Percentiles rank a stretch among this genome's conserved stretches.
Conservation (phyloP, 23 red algal species). For the Gracilaria caudata region DNA sequence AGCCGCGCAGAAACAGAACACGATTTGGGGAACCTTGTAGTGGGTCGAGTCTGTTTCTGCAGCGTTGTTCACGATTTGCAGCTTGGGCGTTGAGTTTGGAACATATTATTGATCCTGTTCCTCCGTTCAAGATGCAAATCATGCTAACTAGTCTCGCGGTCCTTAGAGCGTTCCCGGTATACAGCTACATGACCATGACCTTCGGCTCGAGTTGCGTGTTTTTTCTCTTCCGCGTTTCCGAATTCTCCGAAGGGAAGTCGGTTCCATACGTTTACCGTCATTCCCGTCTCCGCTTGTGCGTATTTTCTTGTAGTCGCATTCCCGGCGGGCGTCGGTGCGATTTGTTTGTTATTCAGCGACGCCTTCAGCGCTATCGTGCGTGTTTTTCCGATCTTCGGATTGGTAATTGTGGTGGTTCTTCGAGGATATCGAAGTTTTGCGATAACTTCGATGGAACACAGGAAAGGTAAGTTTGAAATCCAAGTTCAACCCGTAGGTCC, state of each 20-base stretch:
- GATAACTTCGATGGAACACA: slow-evolving; percentile 12
- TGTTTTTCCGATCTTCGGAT: slow-evolving; percentile 19
- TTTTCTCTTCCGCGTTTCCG: neutral
- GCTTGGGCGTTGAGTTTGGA: slow-evolving; percentile 21
- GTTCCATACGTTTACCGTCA: neutral
- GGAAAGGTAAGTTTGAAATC: neutral
- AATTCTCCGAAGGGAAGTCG: neutral
- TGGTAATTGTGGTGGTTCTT: neutral
- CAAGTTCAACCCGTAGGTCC: neutral
- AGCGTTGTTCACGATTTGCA: slow-evolving; percentile 19
- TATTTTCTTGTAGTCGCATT: neutral
- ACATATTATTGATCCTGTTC: neutral
- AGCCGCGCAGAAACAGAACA: slow-evolving; percentile 17
- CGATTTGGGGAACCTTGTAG: slow-evolving; percentile 28
- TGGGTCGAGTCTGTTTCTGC: slow-evolving; percentile 20
- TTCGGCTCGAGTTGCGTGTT: slow-evolving; percentile 9
- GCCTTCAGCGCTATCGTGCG: neutral
- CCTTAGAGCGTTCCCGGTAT: slow-evolving; percentile 16
- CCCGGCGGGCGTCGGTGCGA: neutral
- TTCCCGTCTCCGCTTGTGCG: neutral
- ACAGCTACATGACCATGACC: slow-evolving; percentile 9
- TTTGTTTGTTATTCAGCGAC: neutral
- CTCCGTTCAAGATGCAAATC: slow-evolving; percentile 12
- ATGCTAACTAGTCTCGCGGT: slow-evolving; percentile 29
- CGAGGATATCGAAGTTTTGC: slow-evolving; percentile 17